Conservation (phyloP, 2,329 filamentous ascomycete species). For the Claviceps purpurea region DNA sequence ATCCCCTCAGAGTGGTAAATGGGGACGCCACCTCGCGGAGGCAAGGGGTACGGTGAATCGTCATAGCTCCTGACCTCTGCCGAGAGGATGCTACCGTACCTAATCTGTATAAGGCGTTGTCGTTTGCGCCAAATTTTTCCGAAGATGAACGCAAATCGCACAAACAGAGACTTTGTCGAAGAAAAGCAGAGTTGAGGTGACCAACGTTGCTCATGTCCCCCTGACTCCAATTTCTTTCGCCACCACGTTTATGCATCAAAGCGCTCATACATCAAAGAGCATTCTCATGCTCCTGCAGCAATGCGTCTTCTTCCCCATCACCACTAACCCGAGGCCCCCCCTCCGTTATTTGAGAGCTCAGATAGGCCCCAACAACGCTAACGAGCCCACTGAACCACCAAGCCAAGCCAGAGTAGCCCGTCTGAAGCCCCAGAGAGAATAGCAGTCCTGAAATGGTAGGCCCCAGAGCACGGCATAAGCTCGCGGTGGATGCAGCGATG, state of each 20-base stretch:
- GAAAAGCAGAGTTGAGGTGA: neutral
- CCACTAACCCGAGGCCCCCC: slow-evolving; percentile 30
- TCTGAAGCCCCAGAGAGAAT: slow-evolving; percentile 64
- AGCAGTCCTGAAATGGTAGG: slow-evolving; percentile 78
- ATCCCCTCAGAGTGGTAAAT: too few species aligned
- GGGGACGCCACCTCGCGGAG: too few species aligned
- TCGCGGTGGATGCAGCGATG: slow-evolving; percentile 80
- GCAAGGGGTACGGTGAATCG: too few species aligned
- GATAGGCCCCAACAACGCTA: slow-evolving; percentile 57
- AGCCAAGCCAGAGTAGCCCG: slow-evolving; percentile 74
- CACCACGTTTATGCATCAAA: neutral
- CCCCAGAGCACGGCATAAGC: slow-evolving; percentile 74
- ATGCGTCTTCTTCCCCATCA: slow-evolving; percentile 26
- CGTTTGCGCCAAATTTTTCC: too few species aligned
- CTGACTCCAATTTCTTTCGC: too few species aligned
- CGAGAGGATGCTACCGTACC: too few species aligned
- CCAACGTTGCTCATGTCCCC: neutral
- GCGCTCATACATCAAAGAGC: slow-evolving; percentile 13
- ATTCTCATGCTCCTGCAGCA: slow-evolving; percentile 19
- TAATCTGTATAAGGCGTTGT: too few species aligned
- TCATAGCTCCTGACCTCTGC: too few species aligned
- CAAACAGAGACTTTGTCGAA: too few species aligned
- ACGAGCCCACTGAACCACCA: slow-evolving; percentile 87
- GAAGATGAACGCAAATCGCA: too few species aligned
- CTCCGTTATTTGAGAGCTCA: slow-evolving; percentile 66